Evolutionary conservation across 305 asterid species (phyloP), one percentile per base, ranked within the genome.

Genomic region (Fraxinus angustifolia): DNA sequence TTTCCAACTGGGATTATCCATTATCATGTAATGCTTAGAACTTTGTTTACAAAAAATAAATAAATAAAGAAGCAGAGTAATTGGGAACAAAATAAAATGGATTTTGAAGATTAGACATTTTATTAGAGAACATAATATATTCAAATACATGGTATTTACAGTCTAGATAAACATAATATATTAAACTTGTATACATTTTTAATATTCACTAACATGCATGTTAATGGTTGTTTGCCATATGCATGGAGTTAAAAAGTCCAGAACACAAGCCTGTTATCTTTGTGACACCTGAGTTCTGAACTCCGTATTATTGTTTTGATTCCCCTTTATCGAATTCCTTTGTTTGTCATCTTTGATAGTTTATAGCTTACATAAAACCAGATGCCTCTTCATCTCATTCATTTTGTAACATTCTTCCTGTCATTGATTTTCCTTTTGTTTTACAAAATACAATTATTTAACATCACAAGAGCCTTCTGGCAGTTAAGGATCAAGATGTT

Each of bases 401-500:
- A 5, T 4, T 33, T 28, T 14, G 6, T 8, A 2, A 40, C 2
- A 1, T 30, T 30, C 34, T 8, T 11, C n/a, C 53, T 77, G 45
- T 28, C 81, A 45, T 73, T 79, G 40, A 53, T 83, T 17, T 19
- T 28, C 35, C 23, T 19, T 73, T 6, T 74, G 33, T 35, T 76
- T 79, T 70, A 21, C 79, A n/a, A 75, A 26, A 11, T 34, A 38
- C 21, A 16, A 38, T 12, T 74, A 68, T 65, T 76, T 73, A 80
- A 12, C 26, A 8, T 48, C 30, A 33, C 26, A 56, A 81, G 65
- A 36, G 65, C 45, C 23, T 79, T 71, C 1, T 83, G 50, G 56
- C 88, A 89, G 97, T 67, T 34, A 79, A 78, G 72, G 88, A 86
- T 81, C 90, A 87, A 87, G 92, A 82, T 33, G 77, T 91, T 88